Percentiles rank a stretch among this genome's conserved stretches.
Evolutionary conservation across 1,139 yeast species (phyloP).

Genomic region (Scheffersomyces lignicola): DNA sequence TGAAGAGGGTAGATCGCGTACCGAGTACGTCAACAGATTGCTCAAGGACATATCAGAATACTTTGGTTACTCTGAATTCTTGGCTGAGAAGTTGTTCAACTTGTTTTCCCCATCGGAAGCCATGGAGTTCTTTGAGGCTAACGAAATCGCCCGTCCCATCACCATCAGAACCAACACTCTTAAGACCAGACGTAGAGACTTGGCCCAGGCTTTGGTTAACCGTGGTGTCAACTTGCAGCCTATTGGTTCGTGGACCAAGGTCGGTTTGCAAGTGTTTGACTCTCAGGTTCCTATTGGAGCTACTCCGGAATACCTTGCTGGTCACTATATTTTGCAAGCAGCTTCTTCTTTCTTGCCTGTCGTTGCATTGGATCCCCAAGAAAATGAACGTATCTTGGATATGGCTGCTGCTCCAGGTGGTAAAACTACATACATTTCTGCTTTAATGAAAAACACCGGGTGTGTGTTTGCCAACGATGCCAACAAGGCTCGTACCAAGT

Average conservation of each 20-base stretch:
- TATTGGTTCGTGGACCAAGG: slow-evolving; percentile 97
- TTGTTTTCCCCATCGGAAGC: slow-evolving; percentile 95
- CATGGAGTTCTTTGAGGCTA: slow-evolving; percentile 96
- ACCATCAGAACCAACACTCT: slow-evolving; percentile 96
- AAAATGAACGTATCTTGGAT: slow-evolving; percentile 90
- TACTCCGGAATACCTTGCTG: slow-evolving; percentile 97
- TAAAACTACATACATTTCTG: slow-evolving; percentile 93
- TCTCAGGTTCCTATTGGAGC: slow-evolving; percentile 99
- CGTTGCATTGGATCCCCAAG: slow-evolving; percentile 96
- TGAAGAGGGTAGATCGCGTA: slow-evolving; percentile 83
- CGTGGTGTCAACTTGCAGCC: slow-evolving; percentile 98
- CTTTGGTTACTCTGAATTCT: slow-evolving; percentile 93
- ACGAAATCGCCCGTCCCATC: slow-evolving; percentile 94
- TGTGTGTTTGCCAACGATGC: slow-evolving; percentile 97
- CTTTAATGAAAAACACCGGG: slow-evolving; percentile 97
- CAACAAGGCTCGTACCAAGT: slow-evolving; percentile 93
- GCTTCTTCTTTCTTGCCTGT: slow-evolving; percentile 98
- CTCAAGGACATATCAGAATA: slow-evolving; percentile 85
- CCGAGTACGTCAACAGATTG: slow-evolving; percentile 76
- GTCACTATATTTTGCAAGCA: slow-evolving; percentile 96
- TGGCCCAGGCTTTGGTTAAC: slow-evolving; percentile 92
- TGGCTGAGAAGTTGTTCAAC: slow-evolving; percentile 91
- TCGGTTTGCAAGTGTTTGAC: slow-evolving; percentile 94
- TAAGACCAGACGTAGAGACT: slow-evolving; percentile 90
- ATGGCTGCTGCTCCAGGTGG: slow-evolving; percentile 99